These are phyloP conservation scores for Pseudogymnoascus sp. DNA, from an alignment of 2,329 filamentous ascomycete genomes.

Conservation along the genomic window DNA sequence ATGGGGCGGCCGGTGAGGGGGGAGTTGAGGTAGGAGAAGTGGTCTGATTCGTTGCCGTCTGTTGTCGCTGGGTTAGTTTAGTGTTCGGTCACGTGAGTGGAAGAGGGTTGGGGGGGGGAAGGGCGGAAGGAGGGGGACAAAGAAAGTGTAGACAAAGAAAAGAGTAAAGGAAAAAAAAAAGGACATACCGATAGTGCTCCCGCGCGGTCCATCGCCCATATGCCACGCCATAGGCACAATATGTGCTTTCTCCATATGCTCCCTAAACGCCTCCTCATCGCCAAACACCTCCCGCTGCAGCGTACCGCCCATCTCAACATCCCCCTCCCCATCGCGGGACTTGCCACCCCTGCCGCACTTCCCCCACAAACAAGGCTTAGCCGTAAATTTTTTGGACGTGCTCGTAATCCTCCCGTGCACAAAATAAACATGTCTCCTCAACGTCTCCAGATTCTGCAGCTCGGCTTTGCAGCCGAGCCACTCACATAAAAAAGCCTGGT, in stretches of 20 bases:
- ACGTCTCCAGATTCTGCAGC: slow-evolving; percentile 52
- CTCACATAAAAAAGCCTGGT: slow-evolving; percentile 48
- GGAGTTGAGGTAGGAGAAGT: slow-evolving; percentile 11
- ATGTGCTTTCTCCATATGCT: slow-evolving; percentile 47
- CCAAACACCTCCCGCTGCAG: slow-evolving; percentile 11
- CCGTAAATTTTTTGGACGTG: neutral
- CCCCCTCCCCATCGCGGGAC: slow-evolving; percentile 13
- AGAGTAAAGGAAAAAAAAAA: too few species aligned
- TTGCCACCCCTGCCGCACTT: slow-evolving; percentile 28
- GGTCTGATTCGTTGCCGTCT: slow-evolving; percentile 12
- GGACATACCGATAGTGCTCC: slow-evolving; percentile 26
- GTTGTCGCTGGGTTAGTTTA: slow-evolving; percentile 9
- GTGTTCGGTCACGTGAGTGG: neutral
- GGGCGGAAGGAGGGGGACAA: neutral
- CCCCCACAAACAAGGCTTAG: slow-evolving; percentile 29
- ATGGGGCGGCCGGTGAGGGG: slow-evolving; percentile 46
- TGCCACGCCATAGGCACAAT: slow-evolving; percentile 47
- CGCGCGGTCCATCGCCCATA: slow-evolving; percentile 49
- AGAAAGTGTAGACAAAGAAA: neutral
- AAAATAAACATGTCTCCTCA: slow-evolving; percentile 43
- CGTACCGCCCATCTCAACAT: slow-evolving; percentile 12
- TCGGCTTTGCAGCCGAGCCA: slow-evolving; percentile 52
- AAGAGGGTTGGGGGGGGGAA: neutral
- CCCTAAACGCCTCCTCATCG: slow-evolving; percentile 30
- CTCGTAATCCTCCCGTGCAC: slow-evolving; percentile 34